Conservation (phyloP, 257 asterid genomes). For the Ehretia macrophylla region DNA sequence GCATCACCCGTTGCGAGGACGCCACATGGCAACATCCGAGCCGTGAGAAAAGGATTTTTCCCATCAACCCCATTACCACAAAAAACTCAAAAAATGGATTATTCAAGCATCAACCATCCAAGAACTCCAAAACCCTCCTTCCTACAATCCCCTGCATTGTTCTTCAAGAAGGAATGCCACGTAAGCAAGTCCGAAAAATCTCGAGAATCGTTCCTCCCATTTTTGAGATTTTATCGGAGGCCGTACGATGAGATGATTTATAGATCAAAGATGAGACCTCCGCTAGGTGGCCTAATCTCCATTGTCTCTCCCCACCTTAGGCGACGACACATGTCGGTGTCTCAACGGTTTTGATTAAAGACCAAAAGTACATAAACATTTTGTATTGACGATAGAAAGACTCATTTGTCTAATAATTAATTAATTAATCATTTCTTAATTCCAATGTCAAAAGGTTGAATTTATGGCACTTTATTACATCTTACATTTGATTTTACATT, state of each 20-base stretch:
- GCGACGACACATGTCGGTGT: slow-evolving; percentile 65
- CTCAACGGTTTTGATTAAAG: slow-evolving; percentile 69
- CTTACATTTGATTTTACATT: slow-evolving; percentile 24
- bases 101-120: slow-evolving; percentile 47
- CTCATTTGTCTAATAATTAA: neutral
- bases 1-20: slow-evolving; percentile 75
- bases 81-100: slow-evolving; percentile 55
- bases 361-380: neutral
- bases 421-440: neutral
- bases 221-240: slow-evolving; percentile 62
- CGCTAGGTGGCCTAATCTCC: slow-evolving; percentile 80
- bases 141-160: slow-evolving; percentile 76
- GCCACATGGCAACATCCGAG: slow-evolving; percentile 30
- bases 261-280: slow-evolving; percentile 87
- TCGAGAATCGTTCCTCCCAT: slow-evolving; percentile 56
- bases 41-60: slow-evolving; percentile 47
- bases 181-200: slow-evolving; percentile 37
- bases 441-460: slow-evolving; percentile 21
- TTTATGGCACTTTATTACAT: slow-evolving; percentile 11
- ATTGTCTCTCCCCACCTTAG: slow-evolving; percentile 67
- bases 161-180: slow-evolving; percentile 55
- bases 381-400: neutral
- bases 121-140: slow-evolving; percentile 79
- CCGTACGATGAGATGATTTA: slow-evolving; percentile 93
- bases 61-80: slow-evolving; percentile 97